Percentiles rank a stretch among this genome's conserved stretches.
These are phyloP conservation scores for Euptelea pleiosperma DNA, from an alignment of 164 flowering plant genomes.

Conservation along the genomic window DNA sequence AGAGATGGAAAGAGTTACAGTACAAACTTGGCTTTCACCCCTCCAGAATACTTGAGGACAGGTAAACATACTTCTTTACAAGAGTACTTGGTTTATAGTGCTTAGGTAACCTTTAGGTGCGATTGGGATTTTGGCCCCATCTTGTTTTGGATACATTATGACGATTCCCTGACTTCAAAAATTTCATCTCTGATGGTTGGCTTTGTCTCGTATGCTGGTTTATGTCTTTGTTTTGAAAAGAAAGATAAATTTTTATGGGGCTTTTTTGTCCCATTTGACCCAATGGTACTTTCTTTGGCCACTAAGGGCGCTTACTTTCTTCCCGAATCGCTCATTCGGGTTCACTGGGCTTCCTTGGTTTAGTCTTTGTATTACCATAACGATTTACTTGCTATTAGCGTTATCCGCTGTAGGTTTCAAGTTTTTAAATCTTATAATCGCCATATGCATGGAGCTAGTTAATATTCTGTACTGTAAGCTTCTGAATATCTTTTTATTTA, in stretches of 20 bases:
- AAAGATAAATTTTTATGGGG: not conserved
- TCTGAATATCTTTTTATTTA: not conserved
- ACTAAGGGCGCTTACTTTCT: not conserved
- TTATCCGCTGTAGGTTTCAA: too few relatives aligned
- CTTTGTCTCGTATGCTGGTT: not conserved
- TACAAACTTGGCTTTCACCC: constrained; percentile 56
- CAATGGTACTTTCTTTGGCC: not conserved
- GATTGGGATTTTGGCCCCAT: not conserved
- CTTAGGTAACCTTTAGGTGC: not conserved
- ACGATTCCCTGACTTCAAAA: too few relatives aligned
- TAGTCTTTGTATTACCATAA: too few relatives aligned
- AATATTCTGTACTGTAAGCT: too few relatives aligned
- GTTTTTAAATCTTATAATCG: too few relatives aligned
- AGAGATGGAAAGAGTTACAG: constrained; percentile 57
- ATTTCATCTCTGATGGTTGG: not conserved
- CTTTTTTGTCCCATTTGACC: not conserved
- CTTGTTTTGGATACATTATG: not conserved
- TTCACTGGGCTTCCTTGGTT: not conserved
- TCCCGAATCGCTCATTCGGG: not conserved
- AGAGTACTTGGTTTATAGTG: not conserved
- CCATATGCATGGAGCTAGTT: too few relatives aligned
- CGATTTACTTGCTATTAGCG: too few relatives aligned
- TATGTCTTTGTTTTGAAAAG: not conserved
- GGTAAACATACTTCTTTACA: constrained; percentile 19
- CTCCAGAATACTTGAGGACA: constrained; percentile 52